A percentile compares a stretch with the other conserved stretches of the same genome.
These are phyloP conservation scores for Ogataea parapolymorpha DNA, from an alignment of 805 yeast species.

Conservation along the genomic window DNA sequence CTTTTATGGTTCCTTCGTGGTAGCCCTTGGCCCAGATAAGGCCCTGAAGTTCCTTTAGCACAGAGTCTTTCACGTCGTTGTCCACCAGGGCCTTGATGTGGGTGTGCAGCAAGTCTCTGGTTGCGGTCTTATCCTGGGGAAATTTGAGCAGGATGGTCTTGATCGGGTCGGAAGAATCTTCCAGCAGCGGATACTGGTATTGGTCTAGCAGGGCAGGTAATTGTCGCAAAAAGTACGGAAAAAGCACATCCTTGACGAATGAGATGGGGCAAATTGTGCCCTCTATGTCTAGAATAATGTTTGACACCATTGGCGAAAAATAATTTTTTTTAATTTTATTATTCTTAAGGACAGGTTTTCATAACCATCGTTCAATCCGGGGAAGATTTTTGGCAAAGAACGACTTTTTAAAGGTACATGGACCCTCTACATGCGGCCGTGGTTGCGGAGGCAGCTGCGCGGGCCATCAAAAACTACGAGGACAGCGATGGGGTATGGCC, in stretches of 20 bases:
- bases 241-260: slow-evolving; percentile 74
- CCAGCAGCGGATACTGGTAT: slow-evolving; percentile 34
- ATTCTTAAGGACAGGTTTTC: slow-evolving; percentile 13
- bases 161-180: slow-evolving; percentile 22
- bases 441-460: slow-evolving; percentile 20
- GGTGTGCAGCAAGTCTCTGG: slow-evolving; percentile 33
- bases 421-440: slow-evolving; percentile 20
- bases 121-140: slow-evolving; percentile 35
- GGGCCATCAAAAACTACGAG: slow-evolving; percentile 20
- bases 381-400: slow-evolving; percentile 10
- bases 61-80: slow-evolving; percentile 73
- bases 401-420: slow-evolving; percentile 14
- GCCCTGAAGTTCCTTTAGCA: slow-evolving; percentile 78
- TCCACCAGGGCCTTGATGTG: slow-evolving; percentile 59
- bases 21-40: slow-evolving; percentile 80
- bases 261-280: slow-evolving; percentile 93
- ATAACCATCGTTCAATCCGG: slow-evolving; percentile 15
- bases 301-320: background rate
- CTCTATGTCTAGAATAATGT: slow-evolving; percentile 71
- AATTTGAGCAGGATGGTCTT: slow-evolving; percentile 40
- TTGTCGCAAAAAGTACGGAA: slow-evolving; percentile 66
- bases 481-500: slow-evolving; percentile 11
- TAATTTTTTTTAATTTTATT: slow-evolving; percentile 5
- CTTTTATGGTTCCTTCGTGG: slow-evolving; percentile 65
- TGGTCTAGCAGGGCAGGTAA: slow-evolving; percentile 40